Base-by-base conservation (phyloP, 2,329 filamentous ascomycete genomes). In the Trichocomaceae sp. region DNA sequence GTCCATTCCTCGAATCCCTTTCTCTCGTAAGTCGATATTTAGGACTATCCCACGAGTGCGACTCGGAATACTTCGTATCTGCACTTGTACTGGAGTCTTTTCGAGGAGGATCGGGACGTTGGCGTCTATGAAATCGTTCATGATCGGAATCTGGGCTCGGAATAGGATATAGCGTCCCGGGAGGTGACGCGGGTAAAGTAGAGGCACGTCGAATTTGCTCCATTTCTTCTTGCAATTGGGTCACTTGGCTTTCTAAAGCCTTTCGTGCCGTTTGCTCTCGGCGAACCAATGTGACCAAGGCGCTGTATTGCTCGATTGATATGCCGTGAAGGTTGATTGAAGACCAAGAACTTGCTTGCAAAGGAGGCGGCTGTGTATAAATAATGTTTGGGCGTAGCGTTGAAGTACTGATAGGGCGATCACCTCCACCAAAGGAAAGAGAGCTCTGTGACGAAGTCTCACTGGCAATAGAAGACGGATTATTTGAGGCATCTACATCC, bases 261-360 rank as follows among this genome's bases (percentile, higher is more conserved):
- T 72, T 68, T 29, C 76, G 73, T 1, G 76, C 75, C 5, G 67
- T 69, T 58, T 77, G 74, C 58, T 78, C 76, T 47, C 74, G 66
- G 5, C 73, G 69, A 12, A 78, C 66, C 1, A 78, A 66, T 12
- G 70, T 75, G 26, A 76, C 69, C 2, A 78, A 64, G 0, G 72
- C 70, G 55, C 72, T 75, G 58, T 77, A 77, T 52, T 77, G 73
- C 42, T 78, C 75, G 15, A 75, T 67, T 4, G 75, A 75, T 41
- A 75, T 72, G 7, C 65, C 63, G 29, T 61, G 59, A 48, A 66
- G 63, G 44, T 72, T 69, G 9, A 61, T 62, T 19, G 67, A 50
- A 1, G 69, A 71, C 17, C 69, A 61, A 0, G 69, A 71, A 5
- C 41, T 37, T 4, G 59, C 58, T 50, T 64, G 65, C 51, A 63